Base-by-base conservation (phyloP, 1,284 basidiomycete species). In the Sparassis latifolia region DNA sequence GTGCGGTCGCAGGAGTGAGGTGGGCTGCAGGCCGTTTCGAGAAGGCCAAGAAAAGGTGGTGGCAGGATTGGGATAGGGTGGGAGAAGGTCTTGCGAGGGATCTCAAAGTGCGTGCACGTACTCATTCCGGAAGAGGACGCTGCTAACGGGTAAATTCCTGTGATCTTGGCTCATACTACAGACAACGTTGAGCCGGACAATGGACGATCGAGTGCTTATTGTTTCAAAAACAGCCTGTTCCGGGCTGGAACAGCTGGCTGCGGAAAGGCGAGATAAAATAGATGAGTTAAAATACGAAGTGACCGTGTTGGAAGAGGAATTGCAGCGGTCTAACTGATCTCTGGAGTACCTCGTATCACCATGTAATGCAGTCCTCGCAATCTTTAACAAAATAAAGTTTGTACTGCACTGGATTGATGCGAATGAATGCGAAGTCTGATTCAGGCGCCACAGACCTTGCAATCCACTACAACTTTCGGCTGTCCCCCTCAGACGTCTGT, bases 11-110 rank as follows among this genome's bases (percentile, higher is more conserved):
- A 1, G 78, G 82, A 29, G 53, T 91, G 37, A 72, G 86, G 30
- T 85, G 86, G 78, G 82, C 81, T 5, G 75, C 88, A 20, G 78
- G 78, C 3, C 71, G 72, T 52, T 93, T 90, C 89, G 82, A 84
- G 48, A 77, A 71, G 55, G 83, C 83, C 2, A 86, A 90, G 66
- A 71, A 63, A 48, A 70, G 67, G 45, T 94, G 90, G 84, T 81
- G 81, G 80, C 74, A 74, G 48, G 87, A 92, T 64, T 90, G 84
- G 75, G 63, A 65, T 33, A 72, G 92, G 42, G 76, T 92, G 3
- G 79, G 79, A 3, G 74, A 80, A 47, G 87, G 90, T 6, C 68
- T 91, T 46, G 77, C 80, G 55, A 75, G 86, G 45, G 91, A 94
- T 69, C 66, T 92, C 12, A 72, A 77, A 70, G 89, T 86, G 59